Percentiles rank a stretch among this genome's conserved stretches.
Evolutionary conservation across 2,329 filamentous ascomycete genomes (phyloP).

Genomic region (Teratosphaeria destructans): DNA sequence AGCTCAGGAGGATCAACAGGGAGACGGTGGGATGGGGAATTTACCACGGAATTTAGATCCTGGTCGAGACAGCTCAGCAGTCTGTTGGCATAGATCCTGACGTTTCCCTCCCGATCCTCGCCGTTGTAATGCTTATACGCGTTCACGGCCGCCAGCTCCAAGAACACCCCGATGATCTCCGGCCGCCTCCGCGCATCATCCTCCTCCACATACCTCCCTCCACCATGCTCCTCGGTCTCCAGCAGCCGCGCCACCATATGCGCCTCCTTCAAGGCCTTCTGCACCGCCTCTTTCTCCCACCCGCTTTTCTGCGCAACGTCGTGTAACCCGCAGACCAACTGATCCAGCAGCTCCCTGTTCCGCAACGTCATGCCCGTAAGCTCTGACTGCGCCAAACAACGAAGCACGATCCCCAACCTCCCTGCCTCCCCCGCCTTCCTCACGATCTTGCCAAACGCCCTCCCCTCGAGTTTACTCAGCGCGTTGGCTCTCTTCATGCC

Average conservation of each 20-base stretch:
- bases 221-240: constrained; percentile 31
- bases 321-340: constrained; percentile 28
- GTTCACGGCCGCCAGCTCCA: constrained; percentile 34
- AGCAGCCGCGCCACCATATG: constrained; percentile 32
- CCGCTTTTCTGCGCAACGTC: constrained; percentile 22
- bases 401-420: constrained; percentile 21
- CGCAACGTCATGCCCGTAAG: constrained; percentile 26
- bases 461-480: constrained; percentile 6
- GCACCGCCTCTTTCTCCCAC: constrained; percentile 29
- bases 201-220: constrained; percentile 8
- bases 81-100: constrained; percentile 30
- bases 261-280: constrained; percentile 29
- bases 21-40: not conserved
- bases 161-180: constrained; percentile 30
- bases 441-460: constrained; percentile 24
- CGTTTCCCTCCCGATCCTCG: constrained; percentile 27
- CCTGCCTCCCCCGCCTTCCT: constrained; percentile 21
- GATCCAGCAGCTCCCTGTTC: constrained; percentile 20
- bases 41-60: constrained; percentile 5
- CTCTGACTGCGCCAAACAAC: constrained; percentile 22
- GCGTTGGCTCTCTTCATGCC: constrained; percentile 20
- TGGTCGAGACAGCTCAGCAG: constrained; percentile 26
- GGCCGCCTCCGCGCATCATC: constrained; percentile 27
- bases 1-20: not conserved
- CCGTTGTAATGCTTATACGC: constrained; percentile 25